Conservation (phyloP, 306 rosid genomes). For the Amphicarpaea edgeworthii region DNA sequence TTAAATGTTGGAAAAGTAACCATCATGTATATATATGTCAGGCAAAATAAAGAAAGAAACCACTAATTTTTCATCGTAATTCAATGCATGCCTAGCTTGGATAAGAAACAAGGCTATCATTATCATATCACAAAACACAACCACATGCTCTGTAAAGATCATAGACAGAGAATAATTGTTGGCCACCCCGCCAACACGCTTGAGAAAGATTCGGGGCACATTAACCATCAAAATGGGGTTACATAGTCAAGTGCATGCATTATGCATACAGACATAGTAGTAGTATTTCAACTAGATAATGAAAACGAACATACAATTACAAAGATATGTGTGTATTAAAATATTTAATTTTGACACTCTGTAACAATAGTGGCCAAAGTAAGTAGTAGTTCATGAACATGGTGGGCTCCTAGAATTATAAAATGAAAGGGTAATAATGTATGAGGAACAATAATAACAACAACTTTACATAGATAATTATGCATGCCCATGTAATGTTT, state of each 20-base stretch:
- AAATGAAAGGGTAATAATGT: conserved; percentile 14
- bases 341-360: background rate
- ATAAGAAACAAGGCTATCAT: conserved; percentile 40
- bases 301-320: conserved; percentile 7
- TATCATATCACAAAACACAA: conserved; percentile 37
- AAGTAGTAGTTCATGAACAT: background rate
- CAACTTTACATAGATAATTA: conserved; percentile 16
- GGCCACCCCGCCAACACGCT: conserved; percentile 49
- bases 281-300: background rate
- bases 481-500: conserved; percentile 16
- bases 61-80: conserved; percentile 6
- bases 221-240: conserved; percentile 36
- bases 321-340: background rate
- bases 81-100: conserved; percentile 39
- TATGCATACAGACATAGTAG: conserved; percentile 39
- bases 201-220: conserved; percentile 44
- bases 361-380: conserved; percentile 16
- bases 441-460: background rate
- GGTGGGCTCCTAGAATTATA: background rate
- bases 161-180: conserved; percentile 45
- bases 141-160: conserved; percentile 50
- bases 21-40: conserved; percentile 42
- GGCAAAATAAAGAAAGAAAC: conserved; percentile 37
- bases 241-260: conserved; percentile 47
- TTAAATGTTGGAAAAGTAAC: conserved; percentile 45